phyloP scores from a whole-genome alignment of 495 filamentous ascomycete species.

The Lentithecium fluviatile region DNA sequence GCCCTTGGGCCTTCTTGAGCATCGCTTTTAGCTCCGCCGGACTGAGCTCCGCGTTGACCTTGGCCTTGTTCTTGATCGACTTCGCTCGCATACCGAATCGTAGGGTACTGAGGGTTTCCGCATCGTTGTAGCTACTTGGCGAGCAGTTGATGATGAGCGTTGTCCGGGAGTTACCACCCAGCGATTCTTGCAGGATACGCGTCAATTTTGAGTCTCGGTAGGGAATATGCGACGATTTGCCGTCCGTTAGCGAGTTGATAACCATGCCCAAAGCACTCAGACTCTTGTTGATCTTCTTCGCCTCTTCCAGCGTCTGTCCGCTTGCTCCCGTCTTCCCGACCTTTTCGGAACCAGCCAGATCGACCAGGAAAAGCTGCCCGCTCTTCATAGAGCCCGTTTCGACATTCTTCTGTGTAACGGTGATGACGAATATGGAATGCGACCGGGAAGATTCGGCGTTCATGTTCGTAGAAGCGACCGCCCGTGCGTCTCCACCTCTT shows the following conservation, averaged over 20 bases:
- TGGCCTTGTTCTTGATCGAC: conserved; percentile 99
- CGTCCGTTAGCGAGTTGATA: conserved; percentile 95
- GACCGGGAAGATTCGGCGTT: conserved; percentile 98
- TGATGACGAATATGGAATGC: conserved; percentile 97
- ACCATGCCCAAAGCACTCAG: conserved; percentile 97
- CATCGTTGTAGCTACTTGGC: conserved; percentile 96
- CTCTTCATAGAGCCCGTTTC: conserved; percentile 96
- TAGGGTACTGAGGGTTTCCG: conserved; percentile 88
- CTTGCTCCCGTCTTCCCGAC: conserved; percentile 98
- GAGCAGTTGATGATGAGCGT: conserved; percentile 99
- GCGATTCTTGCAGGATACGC: conserved; percentile 90
- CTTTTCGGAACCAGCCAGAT: conserved; percentile 97
- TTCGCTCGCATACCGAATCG: conserved; percentile 96
- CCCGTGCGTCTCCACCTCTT: conserved; percentile 80
- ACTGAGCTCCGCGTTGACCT: conserved; percentile 97
- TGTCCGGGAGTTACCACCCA: conserved; percentile 95
- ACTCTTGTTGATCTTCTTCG: conserved; percentile 99
- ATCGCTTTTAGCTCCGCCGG: conserved; percentile 89
- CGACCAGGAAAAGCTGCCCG: conserved; percentile 93
- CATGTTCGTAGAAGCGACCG: conserved; percentile 99
- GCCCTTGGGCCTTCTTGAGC: conserved; percentile 85
- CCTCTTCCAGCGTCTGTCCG: conserved; percentile 95
- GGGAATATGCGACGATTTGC: conserved; percentile 95
- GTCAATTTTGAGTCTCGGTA: conserved; percentile 99
- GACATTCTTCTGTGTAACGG: conserved; percentile 95